phyloP scores from a whole-genome alignment of 805 yeast genomes.

The Starmerella apicola region DNA sequence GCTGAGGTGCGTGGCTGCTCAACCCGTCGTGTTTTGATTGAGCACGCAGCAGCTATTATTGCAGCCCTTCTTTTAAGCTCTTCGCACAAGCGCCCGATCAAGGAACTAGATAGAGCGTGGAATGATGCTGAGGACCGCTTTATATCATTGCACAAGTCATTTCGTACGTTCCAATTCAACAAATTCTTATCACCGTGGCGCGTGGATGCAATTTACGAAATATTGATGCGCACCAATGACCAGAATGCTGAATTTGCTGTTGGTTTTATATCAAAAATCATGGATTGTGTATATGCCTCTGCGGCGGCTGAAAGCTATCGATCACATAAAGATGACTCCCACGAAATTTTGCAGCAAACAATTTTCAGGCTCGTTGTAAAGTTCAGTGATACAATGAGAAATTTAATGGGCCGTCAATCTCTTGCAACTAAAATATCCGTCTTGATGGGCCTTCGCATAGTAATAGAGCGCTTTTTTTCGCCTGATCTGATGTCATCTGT shows the following conservation, averaged over 20 bases:
- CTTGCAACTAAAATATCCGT: slow-evolving; percentile 44
- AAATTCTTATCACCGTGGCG: slow-evolving; percentile 12
- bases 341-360: slow-evolving; percentile 13
- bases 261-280: slow-evolving; percentile 7
- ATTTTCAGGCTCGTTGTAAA: slow-evolving; percentile 36
- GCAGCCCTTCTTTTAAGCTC: slow-evolving; percentile 29
- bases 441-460: slow-evolving; percentile 57
- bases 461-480: slow-evolving; percentile 30
- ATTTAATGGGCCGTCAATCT: slow-evolving; percentile 57
- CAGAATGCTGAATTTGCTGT: slow-evolving; percentile 8
- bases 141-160: slow-evolving; percentile 7
- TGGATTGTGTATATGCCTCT: slow-evolving; percentile 7
- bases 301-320: too few species aligned
- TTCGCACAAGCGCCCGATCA: too few species aligned
- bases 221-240: slow-evolving; percentile 12
- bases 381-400: slow-evolving; percentile 69
- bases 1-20: slow-evolving; percentile 40
- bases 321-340: not conserved
- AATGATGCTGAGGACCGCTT: slow-evolving; percentile 11
- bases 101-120: slow-evolving; percentile 10
- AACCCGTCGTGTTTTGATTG: slow-evolving; percentile 37
- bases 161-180: slow-evolving; percentile 7
- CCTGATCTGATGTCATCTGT: slow-evolving; percentile 13
- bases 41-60: slow-evolving; percentile 25
- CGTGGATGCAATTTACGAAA: slow-evolving; percentile 15